phyloP scores from a whole-genome alignment of 441 rosid species.

The Eruca vesicaria region DNA sequence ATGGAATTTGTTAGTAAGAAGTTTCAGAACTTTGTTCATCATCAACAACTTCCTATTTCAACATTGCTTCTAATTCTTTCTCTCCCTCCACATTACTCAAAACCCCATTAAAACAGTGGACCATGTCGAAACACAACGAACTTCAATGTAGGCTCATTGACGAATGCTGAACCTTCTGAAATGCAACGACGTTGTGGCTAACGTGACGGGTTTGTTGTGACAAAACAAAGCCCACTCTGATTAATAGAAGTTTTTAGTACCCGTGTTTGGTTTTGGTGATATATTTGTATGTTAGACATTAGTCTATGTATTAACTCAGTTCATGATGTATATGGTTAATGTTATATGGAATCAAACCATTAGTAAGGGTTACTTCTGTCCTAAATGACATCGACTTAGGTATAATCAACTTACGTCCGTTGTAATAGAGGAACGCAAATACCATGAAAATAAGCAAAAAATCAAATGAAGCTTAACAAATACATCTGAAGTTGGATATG shows the following conservation, averaged over 20 bases:
- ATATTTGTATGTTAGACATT: no score
- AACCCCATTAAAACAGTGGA: conserved; percentile 35
- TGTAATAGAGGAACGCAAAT: background rate
- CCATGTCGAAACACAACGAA: no score
- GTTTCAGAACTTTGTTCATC: conserved; percentile 65
- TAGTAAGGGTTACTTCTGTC: background rate
- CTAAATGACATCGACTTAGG: background rate
- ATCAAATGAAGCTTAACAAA: background rate
- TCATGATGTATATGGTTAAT: no score
- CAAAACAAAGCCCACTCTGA: no score
- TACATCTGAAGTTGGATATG: background rate
- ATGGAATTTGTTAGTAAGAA: conserved; percentile 88
- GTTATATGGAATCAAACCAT: background rate
- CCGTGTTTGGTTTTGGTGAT: no score
- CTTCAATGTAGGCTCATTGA: no score
- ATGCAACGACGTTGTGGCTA: no score
- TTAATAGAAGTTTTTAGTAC: no score
- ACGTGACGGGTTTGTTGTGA: no score
- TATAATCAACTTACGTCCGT: background rate
- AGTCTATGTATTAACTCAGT: no score
- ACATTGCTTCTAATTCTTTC: conserved; percentile 49
- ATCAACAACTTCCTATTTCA: conserved; percentile 36
- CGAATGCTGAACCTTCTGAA: no score
- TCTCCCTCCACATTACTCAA: conserved; percentile 47
- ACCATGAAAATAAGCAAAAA: background rate